These are phyloP conservation scores for Ciborinia camelliae DNA, from an alignment of 2,329 filamentous ascomycete genomes.

Conservation along the genomic window DNA sequence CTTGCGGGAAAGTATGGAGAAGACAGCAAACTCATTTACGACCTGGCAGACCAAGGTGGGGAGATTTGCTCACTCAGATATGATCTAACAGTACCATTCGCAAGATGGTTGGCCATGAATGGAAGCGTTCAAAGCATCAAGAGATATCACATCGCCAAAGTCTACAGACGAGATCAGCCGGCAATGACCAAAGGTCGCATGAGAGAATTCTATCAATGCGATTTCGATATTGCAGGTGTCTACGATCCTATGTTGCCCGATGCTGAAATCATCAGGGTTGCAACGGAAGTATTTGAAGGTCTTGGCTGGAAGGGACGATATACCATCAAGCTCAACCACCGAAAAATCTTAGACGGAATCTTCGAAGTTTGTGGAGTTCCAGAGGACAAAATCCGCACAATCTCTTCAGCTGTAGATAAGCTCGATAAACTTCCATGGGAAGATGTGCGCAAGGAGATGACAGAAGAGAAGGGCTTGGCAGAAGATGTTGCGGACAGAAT, in stretches of 20 bases:
- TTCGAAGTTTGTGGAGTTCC: slow-evolving; percentile 91
- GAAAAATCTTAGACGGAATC: slow-evolving; percentile 88
- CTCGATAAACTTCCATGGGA: slow-evolving; percentile 89
- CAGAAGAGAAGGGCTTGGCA: slow-evolving; percentile 81
- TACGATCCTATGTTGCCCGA: slow-evolving; percentile 93
- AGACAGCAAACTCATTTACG: slow-evolving; percentile 89
- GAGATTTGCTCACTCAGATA: slow-evolving; percentile 83
- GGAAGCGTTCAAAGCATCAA: slow-evolving; percentile 74
- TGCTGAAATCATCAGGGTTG: slow-evolving; percentile 81
- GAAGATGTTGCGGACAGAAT: slow-evolving; percentile 79
- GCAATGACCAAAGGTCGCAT: slow-evolving; percentile 89
- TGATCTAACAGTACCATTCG: slow-evolving; percentile 85
- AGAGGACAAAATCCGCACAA: slow-evolving; percentile 78
- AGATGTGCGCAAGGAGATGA: slow-evolving; percentile 90
- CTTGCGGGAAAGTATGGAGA: slow-evolving; percentile 88
- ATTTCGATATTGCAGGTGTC: slow-evolving; percentile 87
- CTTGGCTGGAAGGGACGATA: slow-evolving; percentile 63
- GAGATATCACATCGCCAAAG: slow-evolving; percentile 93
- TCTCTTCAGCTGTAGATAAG: slow-evolving; percentile 93
- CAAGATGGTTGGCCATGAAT: slow-evolving; percentile 92
- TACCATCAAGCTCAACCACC: slow-evolving; percentile 92
- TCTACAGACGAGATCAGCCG: slow-evolving; percentile 77
- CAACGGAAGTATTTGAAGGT: slow-evolving; percentile 79
- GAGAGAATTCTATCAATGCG: slow-evolving; percentile 96
- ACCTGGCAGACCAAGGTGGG: slow-evolving; percentile 82